Evolutionary conservation across 1,284 basidiomycete genomes (phyloP).

Genomic region (Cutaneotrichosporon curvatum): DNA sequence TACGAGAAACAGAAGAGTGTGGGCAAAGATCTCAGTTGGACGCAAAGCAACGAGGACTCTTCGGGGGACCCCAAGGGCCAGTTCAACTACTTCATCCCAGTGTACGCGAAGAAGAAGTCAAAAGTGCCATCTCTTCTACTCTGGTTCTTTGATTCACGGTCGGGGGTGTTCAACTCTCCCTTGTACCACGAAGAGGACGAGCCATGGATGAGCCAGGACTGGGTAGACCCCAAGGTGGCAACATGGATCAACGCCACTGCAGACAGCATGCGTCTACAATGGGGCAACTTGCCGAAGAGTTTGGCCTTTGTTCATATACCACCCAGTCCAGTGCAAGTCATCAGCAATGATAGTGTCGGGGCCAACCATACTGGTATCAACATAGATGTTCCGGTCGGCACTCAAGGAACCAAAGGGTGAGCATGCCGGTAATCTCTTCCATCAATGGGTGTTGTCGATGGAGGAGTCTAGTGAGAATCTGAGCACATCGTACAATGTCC

Average conservation of each 20-base stretch:
- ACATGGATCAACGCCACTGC: conserved; percentile 7
- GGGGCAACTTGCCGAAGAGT: conserved; percentile 13
- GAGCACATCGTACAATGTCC: too few species aligned
- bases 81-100: conserved; percentile 23
- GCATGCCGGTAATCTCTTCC: too few species aligned
- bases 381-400: conserved; percentile 3
- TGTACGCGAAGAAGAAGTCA: conserved; percentile 9
- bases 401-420: conserved; percentile 4
- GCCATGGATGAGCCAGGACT: conserved; percentile 13
- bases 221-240: conserved; percentile 17
- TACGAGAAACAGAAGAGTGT: conserved; percentile 1
- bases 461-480: too few species aligned
- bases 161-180: conserved; percentile 12
- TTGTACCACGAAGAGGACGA: conserved; percentile 5
- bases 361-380: conserved; percentile 5
- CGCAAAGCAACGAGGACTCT: conserved; percentile 1
- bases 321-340: not conserved
- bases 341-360: not conserved
- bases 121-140: conserved; percentile 15
- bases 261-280: not conserved
- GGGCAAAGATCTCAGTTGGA: not conserved
- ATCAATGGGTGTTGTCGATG: too few species aligned
- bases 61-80: conserved; percentile 6
- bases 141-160: conserved; percentile 23
- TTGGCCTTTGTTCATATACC: conserved; percentile 23